Evolutionary conservation across 257 asterid genomes (phyloP), one percentile per base, ranked within the genome.

Genomic region (Solanum stenotomum): DNA sequence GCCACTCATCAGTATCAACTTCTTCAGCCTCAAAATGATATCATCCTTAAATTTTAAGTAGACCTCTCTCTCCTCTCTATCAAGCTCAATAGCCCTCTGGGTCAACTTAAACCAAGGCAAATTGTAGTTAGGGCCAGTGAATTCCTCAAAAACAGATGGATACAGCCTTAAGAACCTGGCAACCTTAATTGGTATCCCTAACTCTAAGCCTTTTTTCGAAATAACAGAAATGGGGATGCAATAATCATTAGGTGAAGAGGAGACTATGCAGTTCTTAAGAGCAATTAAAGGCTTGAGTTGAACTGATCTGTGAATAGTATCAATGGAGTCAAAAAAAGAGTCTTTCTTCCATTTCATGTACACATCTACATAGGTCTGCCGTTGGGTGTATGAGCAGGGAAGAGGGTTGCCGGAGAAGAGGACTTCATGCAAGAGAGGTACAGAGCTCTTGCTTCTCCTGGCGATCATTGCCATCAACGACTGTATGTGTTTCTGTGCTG

Each of bases 281-380:
- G 95, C 91, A 38, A 94, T 92, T 35, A 96, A 35, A 87, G 96
- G 95, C 92, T 92, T 93, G 83, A 96, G 94, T 59, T 94, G 94
- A 81, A 91, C 92, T 75, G 99, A 95, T 91, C 90, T 95, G 93
- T 95, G 98, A 70, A 96, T 93, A 75, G 98, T 88, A 85, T 94
- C 98, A 34, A 95, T 91, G 20, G 98, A 93, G 88, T 96, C 98
- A 38, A 84, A 93, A 88, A 88, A 90, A 4, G 93, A 87, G 86
- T 96, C 98, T 85, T 95, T 95, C 87, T 95, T 96, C 98, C 98
- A 91, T 88, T 96, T 94, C 99, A 94, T 95, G 95, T 93, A 94
- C 87, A 94, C 99, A 90, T 94, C 89, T 35, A 95, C 98, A 67
- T 95, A 95, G 65, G 89, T 85, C 88, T 88, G 96, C 37, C 63